Base-by-base conservation (phyloP, 371 early-diverging fungal species). In the Circinella umbellata region DNA sequence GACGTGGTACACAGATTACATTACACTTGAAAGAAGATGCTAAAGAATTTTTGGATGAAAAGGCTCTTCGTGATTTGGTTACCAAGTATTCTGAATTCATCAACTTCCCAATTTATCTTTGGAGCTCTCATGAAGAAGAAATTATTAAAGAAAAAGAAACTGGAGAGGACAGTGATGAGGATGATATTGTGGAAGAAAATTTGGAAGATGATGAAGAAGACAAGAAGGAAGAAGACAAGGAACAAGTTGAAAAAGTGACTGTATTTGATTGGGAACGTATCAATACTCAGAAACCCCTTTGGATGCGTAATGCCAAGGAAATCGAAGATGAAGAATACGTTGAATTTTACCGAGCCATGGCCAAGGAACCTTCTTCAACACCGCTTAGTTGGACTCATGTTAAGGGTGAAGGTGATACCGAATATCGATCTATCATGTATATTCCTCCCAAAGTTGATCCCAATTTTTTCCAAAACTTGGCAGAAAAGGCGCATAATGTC, bases 41-140 rank as follows among this genome's bases (percentile, higher is more conserved):
- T 42, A 69, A 83, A n/a, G 90, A 94, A 67, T 98, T 89, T 80
- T 84, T 97, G 48, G 87, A 95, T 18, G 84, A 89, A 53, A 57
- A 77, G 17, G 87, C 73, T 51, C 77, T 97, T 57, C 74, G 85
- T 59, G 82, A 83, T 15, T 79, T 98, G 27, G 86, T 98, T 48
- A 76, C 88, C 66, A 96, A 93, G 73, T 92, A 98, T 82, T 95
- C 95, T 55, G 93, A 93, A 79, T 98, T 94, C 78, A 95, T 97
- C 84, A 91, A 88, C 69, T 97, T 96, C 86, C 97, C 97, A 38
- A 97, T 99, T 77, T 91, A 91, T 73, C 72, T 98, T 38, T 91
- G 92, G 87, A 77, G 86, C 27, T 76, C 76, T 1, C 80, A 82
- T 67, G 84, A 88, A 34, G 82, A 84, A 57, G 76, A 78, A 14